phyloP scores from a whole-genome alignment of 768 basidiomycete genomes.

The Gelatoporia subvermispora region DNA sequence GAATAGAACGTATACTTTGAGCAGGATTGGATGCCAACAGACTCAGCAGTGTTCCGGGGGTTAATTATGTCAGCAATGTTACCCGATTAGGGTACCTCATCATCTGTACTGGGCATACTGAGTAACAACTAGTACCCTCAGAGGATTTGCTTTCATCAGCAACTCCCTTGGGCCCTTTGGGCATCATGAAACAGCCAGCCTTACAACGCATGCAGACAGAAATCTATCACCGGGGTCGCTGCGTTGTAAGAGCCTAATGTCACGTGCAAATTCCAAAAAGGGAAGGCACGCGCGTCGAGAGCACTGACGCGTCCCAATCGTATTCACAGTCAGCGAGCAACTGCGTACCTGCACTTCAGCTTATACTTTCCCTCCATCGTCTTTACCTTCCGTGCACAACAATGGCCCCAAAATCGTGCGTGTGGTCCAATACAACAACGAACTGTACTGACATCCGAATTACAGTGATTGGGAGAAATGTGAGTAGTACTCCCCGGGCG shows the following conservation, averaged over 20 bases:
- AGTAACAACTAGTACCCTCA: too few relatives aligned
- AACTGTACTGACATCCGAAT: conserved; percentile 9
- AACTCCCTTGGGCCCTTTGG: too few relatives aligned
- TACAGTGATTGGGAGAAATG: conserved; percentile 98
- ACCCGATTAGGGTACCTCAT: too few relatives aligned
- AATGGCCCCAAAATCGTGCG: conserved; percentile 97
- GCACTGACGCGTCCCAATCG: conserved; percentile 32
- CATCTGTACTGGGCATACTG: too few relatives aligned
- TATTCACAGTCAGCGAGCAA: conserved; percentile 1
- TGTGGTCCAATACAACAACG: conserved; percentile 11
- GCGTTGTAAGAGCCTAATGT: conserved; percentile 11
- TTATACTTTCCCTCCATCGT: conserved; percentile 15
- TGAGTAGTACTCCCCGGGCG: conserved; percentile 31
- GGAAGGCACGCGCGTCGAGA: conserved; percentile 14
- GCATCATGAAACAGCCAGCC: too few relatives aligned
- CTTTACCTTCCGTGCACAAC: conserved; percentile 19
- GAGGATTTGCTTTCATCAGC: too few relatives aligned
- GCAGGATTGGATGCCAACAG: too few relatives aligned
- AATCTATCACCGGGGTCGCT: too few relatives aligned
- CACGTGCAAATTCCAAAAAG: not conserved
- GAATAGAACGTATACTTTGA: too few relatives aligned
- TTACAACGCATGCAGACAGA: too few relatives aligned
- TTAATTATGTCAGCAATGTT: too few relatives aligned
- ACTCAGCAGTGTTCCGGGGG: too few relatives aligned
- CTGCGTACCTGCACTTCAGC: conserved; percentile 10